Evolutionary conservation across 768 basidiomycete species (phyloP), one percentile per base, ranked within the genome.

Genomic region (Russula abietina): DNA sequence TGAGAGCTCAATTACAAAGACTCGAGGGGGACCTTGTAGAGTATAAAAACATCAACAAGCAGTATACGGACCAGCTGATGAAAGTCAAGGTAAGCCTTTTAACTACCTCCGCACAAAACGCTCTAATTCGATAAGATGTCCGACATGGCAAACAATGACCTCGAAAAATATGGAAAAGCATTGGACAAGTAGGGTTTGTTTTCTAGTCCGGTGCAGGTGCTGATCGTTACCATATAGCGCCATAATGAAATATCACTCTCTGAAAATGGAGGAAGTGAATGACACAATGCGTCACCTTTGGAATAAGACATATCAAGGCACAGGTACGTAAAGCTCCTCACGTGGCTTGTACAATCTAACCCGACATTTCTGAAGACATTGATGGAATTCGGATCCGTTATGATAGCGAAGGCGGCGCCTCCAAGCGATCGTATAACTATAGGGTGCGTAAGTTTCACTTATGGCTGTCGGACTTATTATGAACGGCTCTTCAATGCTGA

Each of bases 201-300:
- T 43, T 6, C 43, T 33, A 30, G 11, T 49, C 32, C 50, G 50
- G 33, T 33, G 19, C 9, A 28, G 33, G 14, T 30, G 6, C 57
- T 52, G n/a, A n/a, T 53, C 30, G 6, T 71, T 56, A 75, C 65
- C 24, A 65, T 61, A 2, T 61, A 98, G 96, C 68, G 97, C 95
- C 46, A 98, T 99, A 73, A 97, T 99, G 92, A 93, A 92, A 74
- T 99, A 98, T 70, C 97, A 99, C 71, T 78, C 86, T 16, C 80
- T 97, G 69, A 99, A 99, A 76, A 97, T 98, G 97, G 93, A 95
- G 74, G 97, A 99, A 78, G 94, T 99, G 69, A 99, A 99, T 70
- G 94, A 97, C 70, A 95, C 88, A 16, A 96, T 98, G 85, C 88
- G 88, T 53, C 93, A 97, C 70, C 73, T 98, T 4, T 99, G 97